phyloP scores from a whole-genome alignment of 805 yeast species.

The Zygoascus flipseniorum region DNA sequence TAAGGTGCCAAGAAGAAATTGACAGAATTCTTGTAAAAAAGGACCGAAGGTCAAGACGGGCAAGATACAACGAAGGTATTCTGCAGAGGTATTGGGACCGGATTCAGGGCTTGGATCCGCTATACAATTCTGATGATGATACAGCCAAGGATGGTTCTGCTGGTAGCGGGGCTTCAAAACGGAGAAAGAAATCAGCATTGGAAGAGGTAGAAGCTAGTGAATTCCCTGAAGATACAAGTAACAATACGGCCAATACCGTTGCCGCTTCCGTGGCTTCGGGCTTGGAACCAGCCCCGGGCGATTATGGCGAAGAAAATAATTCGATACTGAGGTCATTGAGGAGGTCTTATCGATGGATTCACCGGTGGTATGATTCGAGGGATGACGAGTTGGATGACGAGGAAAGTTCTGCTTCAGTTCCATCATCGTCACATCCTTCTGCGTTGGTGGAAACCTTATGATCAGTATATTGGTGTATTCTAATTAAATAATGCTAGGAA shows the following conservation, averaged over 20 bases:
- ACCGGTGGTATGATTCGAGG: slow-evolving; percentile 13
- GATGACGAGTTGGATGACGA: background rate
- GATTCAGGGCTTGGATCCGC: slow-evolving; percentile 26
- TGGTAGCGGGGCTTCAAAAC: background rate
- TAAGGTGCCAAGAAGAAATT: slow-evolving; percentile 14
- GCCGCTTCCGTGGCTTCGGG: background rate
- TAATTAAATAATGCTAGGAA: too few relatives aligned
- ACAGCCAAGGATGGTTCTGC: background rate
- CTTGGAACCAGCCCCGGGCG: slow-evolving; percentile 9
- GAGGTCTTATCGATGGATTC: slow-evolving; percentile 21
- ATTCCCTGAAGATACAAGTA: background rate
- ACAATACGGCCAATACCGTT: background rate
- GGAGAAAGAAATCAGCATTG: slow-evolving; percentile 4
- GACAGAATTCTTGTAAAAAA: slow-evolving; percentile 16
- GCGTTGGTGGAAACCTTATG: too few relatives aligned
- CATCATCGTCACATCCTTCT: too few relatives aligned
- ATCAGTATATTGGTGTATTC: too few relatives aligned
- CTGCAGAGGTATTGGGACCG: slow-evolving; percentile 22
- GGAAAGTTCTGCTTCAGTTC: background rate
- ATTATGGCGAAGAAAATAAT: slow-evolving; percentile 23
- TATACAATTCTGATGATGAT: slow-evolving; percentile 30
- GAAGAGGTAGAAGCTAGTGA: slow-evolving; percentile 9
- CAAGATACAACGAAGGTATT: slow-evolving; percentile 20
- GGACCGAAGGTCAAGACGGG: slow-evolving; percentile 16
- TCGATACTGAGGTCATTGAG: slow-evolving; percentile 19